phyloP scores from a whole-genome alignment of 2,329 filamentous ascomycete species.

The Trichoderma koningiopsis region DNA sequence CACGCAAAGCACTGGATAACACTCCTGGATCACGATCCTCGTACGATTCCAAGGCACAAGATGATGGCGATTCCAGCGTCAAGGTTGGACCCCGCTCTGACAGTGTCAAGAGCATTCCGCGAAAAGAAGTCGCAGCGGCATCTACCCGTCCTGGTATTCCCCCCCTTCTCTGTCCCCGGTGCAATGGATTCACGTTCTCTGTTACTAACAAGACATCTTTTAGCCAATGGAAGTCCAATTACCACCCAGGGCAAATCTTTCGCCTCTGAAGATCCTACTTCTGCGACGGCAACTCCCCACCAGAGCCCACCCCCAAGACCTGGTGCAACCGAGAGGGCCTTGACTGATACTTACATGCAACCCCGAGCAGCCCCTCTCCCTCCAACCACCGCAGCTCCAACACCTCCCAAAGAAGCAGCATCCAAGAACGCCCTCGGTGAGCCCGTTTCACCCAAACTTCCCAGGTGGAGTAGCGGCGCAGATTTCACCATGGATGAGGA shows the following conservation, averaged over 20 bases:
- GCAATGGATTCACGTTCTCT: not conserved
- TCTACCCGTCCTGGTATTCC: constrained; percentile 48
- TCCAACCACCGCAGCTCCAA: constrained; percentile 43
- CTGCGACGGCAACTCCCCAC: constrained; percentile 29
- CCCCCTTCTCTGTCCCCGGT: not conserved
- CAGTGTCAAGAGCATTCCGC: constrained; percentile 54
- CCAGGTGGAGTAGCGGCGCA: constrained; percentile 75
- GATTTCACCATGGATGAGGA: constrained; percentile 96
- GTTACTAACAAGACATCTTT: not conserved
- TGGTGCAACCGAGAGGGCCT: constrained; percentile 30
- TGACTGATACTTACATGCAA: constrained; percentile 58
- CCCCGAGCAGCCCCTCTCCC: constrained; percentile 59
- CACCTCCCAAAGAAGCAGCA: constrained; percentile 50
- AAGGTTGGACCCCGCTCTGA: constrained; percentile 45
- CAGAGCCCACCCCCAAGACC: constrained; percentile 32
- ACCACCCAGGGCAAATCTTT: constrained; percentile 31
- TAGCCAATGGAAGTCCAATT: constrained; percentile 36
- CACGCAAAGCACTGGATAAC: constrained; percentile 43
- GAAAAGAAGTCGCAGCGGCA: constrained; percentile 63
- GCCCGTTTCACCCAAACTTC: constrained; percentile 64
- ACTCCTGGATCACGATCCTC: constrained; percentile 53
- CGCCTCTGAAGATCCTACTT: constrained; percentile 30
- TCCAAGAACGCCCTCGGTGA: constrained; percentile 45
- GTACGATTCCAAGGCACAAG: constrained; percentile 59
- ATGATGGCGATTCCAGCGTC: constrained; percentile 52